Evolutionary conservation across 768 basidiomycete species (phyloP), one percentile per base, ranked within the genome.

Genomic region (Cytidiella melzeri): DNA sequence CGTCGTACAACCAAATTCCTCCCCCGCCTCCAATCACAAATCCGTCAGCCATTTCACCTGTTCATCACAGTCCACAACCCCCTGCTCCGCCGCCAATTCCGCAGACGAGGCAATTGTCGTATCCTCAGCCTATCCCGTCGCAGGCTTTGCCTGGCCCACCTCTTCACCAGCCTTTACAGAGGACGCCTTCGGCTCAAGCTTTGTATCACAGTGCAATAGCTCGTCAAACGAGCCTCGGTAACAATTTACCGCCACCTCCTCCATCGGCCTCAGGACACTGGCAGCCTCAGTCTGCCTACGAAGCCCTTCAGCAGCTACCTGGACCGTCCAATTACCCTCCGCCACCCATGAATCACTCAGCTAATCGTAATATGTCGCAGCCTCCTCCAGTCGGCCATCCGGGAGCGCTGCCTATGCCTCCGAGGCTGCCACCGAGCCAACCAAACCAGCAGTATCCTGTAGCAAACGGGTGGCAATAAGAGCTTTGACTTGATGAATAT

Each of bases 1-100:
- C 61, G 64, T 41, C 72, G 46, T 71, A 71, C 27, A 55, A 54
- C 25, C 59, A 65, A 13, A 48, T 65, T 13, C 43, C 54, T 27
- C 50, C 45, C 27, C 54, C 49, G 19, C 48, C 43, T 1, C 51
- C 51, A 21, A 10, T 52, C 2, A 19, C 37, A 5, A 23, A 40
- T 10, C 21, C 34, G 43, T 37, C 34, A 20, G 41, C 40, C 10
- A 45, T 37, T 15, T 43, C 52, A 30, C 18, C 39, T n/a, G 1
- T 45, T n/a, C 25, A 34, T 40, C 11, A 46, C 18, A n/a, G 45
- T 34, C 20, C 25, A 24, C 27, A 13, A 25, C 19, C 47, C 11
- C 39, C 48, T 15, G 6, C 53, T 19, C 11, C 48, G 2, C 25
- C 41, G 18, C 20, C 42, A 27, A 19, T 26, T 27, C 25, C 41